A percentile compares a stretch with the other conserved stretches of the same genome.
Evolutionary conservation across 768 basidiomycete genomes (phyloP).

Genomic region (Hirschioporus abietinus): DNA sequence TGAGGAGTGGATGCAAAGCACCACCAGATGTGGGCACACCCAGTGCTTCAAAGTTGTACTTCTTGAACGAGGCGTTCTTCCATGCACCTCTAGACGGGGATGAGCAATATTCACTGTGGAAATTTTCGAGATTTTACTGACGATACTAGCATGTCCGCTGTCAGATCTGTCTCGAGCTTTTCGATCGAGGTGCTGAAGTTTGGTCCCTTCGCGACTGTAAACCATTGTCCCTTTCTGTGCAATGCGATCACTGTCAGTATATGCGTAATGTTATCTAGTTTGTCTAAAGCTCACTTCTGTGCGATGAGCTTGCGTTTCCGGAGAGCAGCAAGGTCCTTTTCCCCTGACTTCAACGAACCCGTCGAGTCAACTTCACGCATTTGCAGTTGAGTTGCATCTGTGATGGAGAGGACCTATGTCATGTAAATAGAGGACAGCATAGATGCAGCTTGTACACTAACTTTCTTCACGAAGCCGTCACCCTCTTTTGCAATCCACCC

Average conservation of each 20-base stretch:
- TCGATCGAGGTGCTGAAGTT: conserved; percentile 86
- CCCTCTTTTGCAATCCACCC: conserved; percentile 95
- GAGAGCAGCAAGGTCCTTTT: conserved; percentile 80
- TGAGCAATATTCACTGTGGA: conserved; percentile 1
- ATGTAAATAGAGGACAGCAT: background rate
- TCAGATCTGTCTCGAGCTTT: conserved; percentile 95
- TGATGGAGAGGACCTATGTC: conserved; percentile 53
- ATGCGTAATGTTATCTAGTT: background rate
- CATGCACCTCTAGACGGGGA: conserved; percentile 68
- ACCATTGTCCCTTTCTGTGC: conserved; percentile 90
- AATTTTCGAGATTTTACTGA: conserved; percentile 33
- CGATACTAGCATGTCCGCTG: conserved; percentile 92
- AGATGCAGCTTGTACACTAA: conserved; percentile 35
- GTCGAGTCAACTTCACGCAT: conserved; percentile 67
- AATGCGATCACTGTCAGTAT: background rate
- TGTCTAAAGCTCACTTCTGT: conserved; percentile 54
- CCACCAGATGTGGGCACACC: conserved; percentile 87
- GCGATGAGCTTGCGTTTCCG: conserved; percentile 85
- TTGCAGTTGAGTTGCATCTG: conserved; percentile 72
- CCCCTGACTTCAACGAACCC: conserved; percentile 68
- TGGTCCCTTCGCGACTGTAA: conserved; percentile 78
- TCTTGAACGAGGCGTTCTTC: conserved; percentile 92
- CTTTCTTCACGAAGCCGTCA: conserved; percentile 78
- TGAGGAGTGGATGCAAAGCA: conserved; percentile 91
- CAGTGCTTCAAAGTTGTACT: conserved; percentile 98